Conservation (phyloP, 148 eudicot species). For the Arctostaphylos glauca region DNA sequence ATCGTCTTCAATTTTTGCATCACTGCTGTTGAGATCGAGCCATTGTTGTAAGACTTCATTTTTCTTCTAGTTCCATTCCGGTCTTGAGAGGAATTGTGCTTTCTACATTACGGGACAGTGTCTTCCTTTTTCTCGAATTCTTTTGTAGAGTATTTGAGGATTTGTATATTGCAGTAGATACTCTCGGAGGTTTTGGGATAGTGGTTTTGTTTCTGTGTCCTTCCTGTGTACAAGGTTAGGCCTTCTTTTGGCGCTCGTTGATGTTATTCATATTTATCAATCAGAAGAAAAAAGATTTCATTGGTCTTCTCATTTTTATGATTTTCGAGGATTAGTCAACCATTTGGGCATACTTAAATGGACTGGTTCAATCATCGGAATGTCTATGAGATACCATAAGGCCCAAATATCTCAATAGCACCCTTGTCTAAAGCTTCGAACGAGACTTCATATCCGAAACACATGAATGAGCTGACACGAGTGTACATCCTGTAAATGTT, state of each 20-base stretch:
- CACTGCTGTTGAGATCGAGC: neutral
- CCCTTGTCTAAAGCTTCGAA: too few species aligned
- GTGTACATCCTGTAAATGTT: too few species aligned
- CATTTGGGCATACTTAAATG: neutral
- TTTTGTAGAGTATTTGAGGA: slow-evolving; percentile 1
- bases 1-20: neutral
- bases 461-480: too few species aligned
- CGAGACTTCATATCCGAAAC: too few species aligned
- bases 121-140: neutral
- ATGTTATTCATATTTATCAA: neutral
- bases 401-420: too few species aligned
- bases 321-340: neutral
- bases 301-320: neutral
- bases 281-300: neutral
- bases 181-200: neutral
- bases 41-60: neutral
- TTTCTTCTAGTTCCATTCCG: neutral
- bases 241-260: neutral
- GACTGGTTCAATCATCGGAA: neutral
- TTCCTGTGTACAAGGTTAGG: neutral
- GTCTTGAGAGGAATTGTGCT: neutral
- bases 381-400: too few species aligned
- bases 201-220: neutral
- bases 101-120: neutral
- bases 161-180: neutral